These are phyloP conservation scores for Prunus padus DNA, from an alignment of 306 rosid genomes.

Conservation along the genomic window DNA sequence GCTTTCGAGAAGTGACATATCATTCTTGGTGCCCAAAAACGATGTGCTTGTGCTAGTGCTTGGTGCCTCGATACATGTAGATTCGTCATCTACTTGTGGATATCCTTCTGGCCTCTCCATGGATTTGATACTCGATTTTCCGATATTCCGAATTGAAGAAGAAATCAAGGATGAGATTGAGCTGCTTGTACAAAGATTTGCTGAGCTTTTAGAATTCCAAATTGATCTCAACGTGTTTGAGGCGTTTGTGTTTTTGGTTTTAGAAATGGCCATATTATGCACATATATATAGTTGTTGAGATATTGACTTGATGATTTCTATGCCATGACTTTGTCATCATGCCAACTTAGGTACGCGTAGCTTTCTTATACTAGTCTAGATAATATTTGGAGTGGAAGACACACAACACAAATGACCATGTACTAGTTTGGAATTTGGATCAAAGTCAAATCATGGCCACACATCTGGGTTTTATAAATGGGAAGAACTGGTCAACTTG, in stretches of 20 bases:
- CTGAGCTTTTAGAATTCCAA: background rate
- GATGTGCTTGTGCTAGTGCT: background rate
- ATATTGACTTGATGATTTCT: background rate
- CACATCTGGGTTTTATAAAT: background rate
- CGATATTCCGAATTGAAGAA: background rate
- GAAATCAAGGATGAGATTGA: background rate
- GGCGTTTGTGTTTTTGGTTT: background rate
- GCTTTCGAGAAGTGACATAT: conserved; percentile 25
- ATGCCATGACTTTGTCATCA: background rate
- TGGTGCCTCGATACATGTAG: background rate
- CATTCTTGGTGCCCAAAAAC: conserved; percentile 15
- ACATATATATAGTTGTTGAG: background rate
- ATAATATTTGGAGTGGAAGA: background rate
- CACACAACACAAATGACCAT: background rate
- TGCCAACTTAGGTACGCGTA: background rate
- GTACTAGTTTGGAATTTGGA: background rate
- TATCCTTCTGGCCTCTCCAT: conserved; percentile 36
- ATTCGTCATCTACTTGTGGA: conserved; percentile 8
- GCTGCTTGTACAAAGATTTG: background rate
- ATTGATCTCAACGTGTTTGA: background rate
- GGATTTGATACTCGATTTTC: background rate
- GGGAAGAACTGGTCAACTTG: background rate
- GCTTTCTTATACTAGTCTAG: background rate
- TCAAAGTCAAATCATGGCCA: background rate
- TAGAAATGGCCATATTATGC: too few species aligned